Base-by-base conservation (phyloP, 495 filamentous ascomycete species). In the Ramalina peruviana region DNA sequence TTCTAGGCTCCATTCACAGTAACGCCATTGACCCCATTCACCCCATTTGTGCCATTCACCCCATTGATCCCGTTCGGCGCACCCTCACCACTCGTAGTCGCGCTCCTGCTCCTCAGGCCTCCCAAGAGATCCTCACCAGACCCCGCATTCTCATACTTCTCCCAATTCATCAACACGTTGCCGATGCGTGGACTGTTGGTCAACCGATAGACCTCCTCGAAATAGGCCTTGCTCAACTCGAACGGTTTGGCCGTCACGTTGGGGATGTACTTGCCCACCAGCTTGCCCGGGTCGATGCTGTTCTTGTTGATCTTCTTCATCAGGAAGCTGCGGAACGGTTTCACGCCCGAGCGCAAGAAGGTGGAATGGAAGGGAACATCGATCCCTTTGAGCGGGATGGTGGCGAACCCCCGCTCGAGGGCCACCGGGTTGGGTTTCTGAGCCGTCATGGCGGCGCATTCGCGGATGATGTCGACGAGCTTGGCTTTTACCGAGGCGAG, bases 251-350 rank as follows among this genome's bases (percentile, higher is more conserved):
- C 92, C 15, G 92, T 98, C 46, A 98, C 92, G 64, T 98, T 98
- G 55, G 92, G 92, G 52, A 98, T 96, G 71, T 98, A 98, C 72
- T 98, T 98, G 49, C 92, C 93, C 56, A 98, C 70, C 57, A 98
- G 68, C 71, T 97, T 98, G 69, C 83, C 80, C 15, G 92, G 92
- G 60, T 98, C 92, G 62, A 98, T 97, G 40, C 83, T 90, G 17
- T 86, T 94, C 75, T 93, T 92, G 73, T 96, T 84, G 74, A 98
- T 97, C 75, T 98, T 98, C 85, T 97, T 97, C 53, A 96, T 80
- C 59, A 98, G 67, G 74, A 98, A 97, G 45, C 78, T 85, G 47
- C 92, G 78, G 86, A 98, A 98, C 39, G 92, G 92, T 72, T 98
- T 98, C 65, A 98, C 92, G 58, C 92, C 92, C 19, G 86, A 94